Percentiles rank a stretch among this genome's conserved stretches.
Conservation (phyloP, 495 filamentous ascomycete species). For the Tuber magnatum region DNA sequence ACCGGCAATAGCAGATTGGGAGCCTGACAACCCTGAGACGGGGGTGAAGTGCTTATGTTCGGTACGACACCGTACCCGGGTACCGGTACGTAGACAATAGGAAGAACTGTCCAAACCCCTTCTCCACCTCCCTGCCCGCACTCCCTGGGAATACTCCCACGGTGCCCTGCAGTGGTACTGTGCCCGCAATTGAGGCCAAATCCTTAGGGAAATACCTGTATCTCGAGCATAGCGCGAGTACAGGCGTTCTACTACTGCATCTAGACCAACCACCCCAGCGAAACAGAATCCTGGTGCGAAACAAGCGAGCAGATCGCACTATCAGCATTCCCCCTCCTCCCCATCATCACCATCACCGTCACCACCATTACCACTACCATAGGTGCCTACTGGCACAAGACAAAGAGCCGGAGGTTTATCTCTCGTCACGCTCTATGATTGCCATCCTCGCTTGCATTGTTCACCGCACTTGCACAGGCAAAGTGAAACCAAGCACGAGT, state of each 20-base stretch:
- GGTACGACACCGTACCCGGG: background rate
- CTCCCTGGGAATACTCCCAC: background rate
- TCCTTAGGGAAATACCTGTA: background rate
- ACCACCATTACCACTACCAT: background rate
- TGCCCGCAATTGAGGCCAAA: background rate
- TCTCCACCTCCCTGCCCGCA: background rate
- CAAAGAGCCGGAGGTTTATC: background rate
- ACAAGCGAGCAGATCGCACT: background rate
- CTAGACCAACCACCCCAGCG: background rate
- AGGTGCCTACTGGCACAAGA: background rate
- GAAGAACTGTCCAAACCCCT: background rate
- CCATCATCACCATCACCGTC: too few relatives aligned
- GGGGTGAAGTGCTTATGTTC: background rate
- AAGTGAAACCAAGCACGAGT: background rate
- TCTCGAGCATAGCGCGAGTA: background rate
- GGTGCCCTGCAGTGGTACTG: background rate
- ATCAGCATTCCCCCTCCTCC: background rate
- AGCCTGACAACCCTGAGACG: background rate
- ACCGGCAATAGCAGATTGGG: background rate
- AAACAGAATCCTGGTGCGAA: background rate
- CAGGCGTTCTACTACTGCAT: background rate
- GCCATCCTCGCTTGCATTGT: background rate
- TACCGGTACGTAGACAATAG: background rate
- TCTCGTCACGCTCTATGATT: background rate
- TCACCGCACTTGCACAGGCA: background rate